Evolutionary conservation across 129 eudicot species (phyloP).

Genomic region (Artemisia argyi): DNA sequence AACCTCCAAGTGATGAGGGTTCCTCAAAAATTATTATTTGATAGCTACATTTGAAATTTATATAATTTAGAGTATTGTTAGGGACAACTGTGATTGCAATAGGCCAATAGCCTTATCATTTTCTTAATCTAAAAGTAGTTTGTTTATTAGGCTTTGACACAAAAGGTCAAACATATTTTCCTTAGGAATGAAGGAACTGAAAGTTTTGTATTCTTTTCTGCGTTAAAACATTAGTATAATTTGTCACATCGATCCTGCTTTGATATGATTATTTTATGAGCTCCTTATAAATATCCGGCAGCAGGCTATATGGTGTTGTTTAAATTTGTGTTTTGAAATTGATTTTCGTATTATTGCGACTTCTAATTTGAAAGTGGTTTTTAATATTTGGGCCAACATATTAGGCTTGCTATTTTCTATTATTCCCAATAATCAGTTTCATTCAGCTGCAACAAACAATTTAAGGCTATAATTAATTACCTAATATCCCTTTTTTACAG

Average conservation of each 20-base stretch:
- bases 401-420: too few species aligned
- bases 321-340: too few species aligned
- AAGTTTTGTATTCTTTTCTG: too few species aligned
- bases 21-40: neutral
- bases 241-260: neutral
- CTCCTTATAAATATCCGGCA: neutral
- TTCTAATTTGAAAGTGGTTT: too few species aligned
- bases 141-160: neutral
- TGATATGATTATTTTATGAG: neutral
- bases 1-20: neutral
- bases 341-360: too few species aligned
- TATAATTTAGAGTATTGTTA: neutral
- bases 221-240: neutral
- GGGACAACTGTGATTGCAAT: neutral
- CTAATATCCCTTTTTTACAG: too few species aligned
- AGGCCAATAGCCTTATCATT: neutral
- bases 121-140: neutral
- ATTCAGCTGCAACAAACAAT: too few species aligned
- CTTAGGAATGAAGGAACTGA: too few species aligned
- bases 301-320: neutral
- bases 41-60: conserved; percentile 1
- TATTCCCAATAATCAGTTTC: too few species aligned
- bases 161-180: neutral
- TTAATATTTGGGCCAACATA: too few species aligned
- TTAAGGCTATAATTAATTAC: too few species aligned